phyloP scores from a whole-genome alignment of 2,329 filamentous ascomycete species.

The Talaromyces sp. region DNA sequence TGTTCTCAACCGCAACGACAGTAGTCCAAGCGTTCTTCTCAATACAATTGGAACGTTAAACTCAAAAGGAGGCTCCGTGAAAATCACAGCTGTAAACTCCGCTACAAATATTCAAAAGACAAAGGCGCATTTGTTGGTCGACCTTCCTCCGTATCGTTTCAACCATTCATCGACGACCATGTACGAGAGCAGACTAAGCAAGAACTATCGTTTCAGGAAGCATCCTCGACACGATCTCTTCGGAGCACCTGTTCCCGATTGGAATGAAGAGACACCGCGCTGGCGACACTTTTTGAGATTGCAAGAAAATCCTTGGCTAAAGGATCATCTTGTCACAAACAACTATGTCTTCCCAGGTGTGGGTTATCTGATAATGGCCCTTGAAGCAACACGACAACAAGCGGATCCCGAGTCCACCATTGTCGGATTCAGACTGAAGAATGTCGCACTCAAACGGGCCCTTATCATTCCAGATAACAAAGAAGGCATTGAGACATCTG shows the following conservation, averaged over 20 bases:
- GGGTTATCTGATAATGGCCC: conserved; percentile 26
- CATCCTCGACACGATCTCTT: conserved; percentile 27
- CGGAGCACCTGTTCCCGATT: conserved; percentile 25
- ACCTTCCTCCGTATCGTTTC: conserved; percentile 26
- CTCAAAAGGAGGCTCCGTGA: conserved; percentile 17
- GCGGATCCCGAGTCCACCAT: conserved; percentile 9
- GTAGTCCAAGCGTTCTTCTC: conserved; percentile 17
- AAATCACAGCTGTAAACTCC: conserved; percentile 22
- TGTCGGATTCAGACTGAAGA: conserved; percentile 17
- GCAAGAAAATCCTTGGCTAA: conserved; percentile 28
- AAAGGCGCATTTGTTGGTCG: conserved; percentile 16
- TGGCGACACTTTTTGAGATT: conserved; percentile 28
- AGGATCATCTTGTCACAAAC: conserved; percentile 19
- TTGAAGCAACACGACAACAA: conserved; percentile 25
- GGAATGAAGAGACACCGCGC: conserved; percentile 21
- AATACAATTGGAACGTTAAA: conserved; percentile 18
- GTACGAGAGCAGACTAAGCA: conserved; percentile 25
- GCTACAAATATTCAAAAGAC: conserved; percentile 1
- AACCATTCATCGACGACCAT: conserved; percentile 21
- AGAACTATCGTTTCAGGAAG: conserved; percentile 21
- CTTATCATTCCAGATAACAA: conserved; percentile 26
- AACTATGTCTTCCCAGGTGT: conserved; percentile 23
- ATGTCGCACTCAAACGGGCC: conserved; percentile 24
- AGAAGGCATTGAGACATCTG: conserved; percentile 25
- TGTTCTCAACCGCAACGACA: conserved; percentile 21